Evolutionary conservation across 352 stramenopile genomes (phyloP), one percentile per base, ranked within the genome.

Genomic region (Phytophthora megakarya): DNA sequence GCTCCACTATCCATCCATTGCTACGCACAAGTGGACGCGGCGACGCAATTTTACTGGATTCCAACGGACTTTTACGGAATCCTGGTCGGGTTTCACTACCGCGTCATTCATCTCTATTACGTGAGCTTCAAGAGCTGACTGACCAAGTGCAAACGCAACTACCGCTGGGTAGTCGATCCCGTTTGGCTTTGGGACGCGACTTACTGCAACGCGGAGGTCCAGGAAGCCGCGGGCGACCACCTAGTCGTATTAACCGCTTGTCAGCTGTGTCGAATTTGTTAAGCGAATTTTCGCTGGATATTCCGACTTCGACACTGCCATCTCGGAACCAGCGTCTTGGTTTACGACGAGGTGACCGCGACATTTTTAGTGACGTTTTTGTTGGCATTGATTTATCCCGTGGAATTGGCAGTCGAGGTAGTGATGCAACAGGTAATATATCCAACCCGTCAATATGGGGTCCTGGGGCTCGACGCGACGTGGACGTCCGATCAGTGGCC

Each of bases 201-300:
- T 47, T 80, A 13, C 37, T 90, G 21, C 75, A 78, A 21, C 78
- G 79, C 30, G 51, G 49, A 32, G 53, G 52, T n/a, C 43, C 39
- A 39, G 63, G 73, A 30, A 62, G 67, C 19, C 75, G 81, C 9
- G 74, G 80, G 3, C 79, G 82, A 30, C 84, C 84, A 12, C 81
- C 83, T 19, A 88, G 66, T 72, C 86, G 56, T 56, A 81, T 61
- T 21, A 93, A 83, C 51, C 75, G 81, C 16, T 64, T 92, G 45
- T 89, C 84, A 30, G 70, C 84, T 12, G 75, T 93, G 5, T 92
- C 84, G 0, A 91, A 92, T 48, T 44, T 95, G 26, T 66, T 95
- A 16, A 93, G 81, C 28, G 86, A 95, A 33, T 93, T 95, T 55
- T 92, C 86, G 7, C 65, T 95, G 15, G 84, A 94, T 45, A 86